A percentile compares a stretch with the other conserved stretches of the same genome.
Conservation (phyloP, 495 filamentous ascomycete genomes). For the Poronia punctata region DNA sequence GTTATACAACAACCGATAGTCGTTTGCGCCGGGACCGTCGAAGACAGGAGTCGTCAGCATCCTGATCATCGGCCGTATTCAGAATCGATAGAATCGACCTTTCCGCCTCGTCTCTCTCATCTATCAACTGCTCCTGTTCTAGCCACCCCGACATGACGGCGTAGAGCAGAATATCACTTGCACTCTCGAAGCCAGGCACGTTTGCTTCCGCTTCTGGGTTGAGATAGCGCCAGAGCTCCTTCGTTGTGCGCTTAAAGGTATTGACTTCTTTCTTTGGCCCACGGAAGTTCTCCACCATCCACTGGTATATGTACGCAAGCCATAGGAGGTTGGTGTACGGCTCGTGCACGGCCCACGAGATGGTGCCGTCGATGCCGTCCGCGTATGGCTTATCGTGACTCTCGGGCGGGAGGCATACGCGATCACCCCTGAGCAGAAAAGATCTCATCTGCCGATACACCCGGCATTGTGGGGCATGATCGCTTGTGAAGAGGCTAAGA, state of each 20-base stretch:
- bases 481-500: constrained; percentile 43
- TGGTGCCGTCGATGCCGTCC: constrained; percentile 22
- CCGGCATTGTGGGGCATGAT: constrained; percentile 38
- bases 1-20: neutral
- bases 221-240: constrained; percentile 36
- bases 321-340: constrained; percentile 51
- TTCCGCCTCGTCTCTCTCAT: constrained; percentile 19
- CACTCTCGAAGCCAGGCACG: constrained; percentile 33
- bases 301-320: constrained; percentile 44
- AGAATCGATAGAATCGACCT: constrained; percentile 26
- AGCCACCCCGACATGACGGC: constrained; percentile 41
- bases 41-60: neutral
- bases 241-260: constrained; percentile 30
- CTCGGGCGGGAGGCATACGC: constrained; percentile 23
- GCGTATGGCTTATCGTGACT: constrained; percentile 32
- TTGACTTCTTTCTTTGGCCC: constrained; percentile 28
- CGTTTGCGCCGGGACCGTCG: constrained; percentile 7
- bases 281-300: constrained; percentile 29
- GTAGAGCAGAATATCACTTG: constrained; percentile 36
- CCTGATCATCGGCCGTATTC: constrained; percentile 8
- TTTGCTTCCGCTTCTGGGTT: constrained; percentile 31
- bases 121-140: constrained; percentile 36
- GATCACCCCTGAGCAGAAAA: constrained; percentile 33
- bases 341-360: constrained; percentile 32
- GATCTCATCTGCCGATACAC: constrained; percentile 49